phyloP scores from a whole-genome alignment of 176 grass and related monocot genomes.

The Stipa capillata region DNA sequence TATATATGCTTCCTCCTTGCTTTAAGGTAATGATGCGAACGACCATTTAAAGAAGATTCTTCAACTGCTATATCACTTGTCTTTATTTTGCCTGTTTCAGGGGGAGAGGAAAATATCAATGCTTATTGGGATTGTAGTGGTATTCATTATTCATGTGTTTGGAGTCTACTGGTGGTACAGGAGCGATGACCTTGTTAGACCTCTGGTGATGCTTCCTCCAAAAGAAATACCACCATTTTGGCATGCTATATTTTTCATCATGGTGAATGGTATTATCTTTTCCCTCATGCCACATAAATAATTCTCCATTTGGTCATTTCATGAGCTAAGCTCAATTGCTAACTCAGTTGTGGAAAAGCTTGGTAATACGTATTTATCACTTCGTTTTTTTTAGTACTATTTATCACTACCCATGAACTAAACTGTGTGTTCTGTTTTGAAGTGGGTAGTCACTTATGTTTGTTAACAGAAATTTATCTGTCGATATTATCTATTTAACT shows the following conservation, averaged over 20 bases:
- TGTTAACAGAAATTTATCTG: neutral
- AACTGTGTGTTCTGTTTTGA: neutral
- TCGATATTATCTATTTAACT: neutral
- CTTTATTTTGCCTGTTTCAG: conserved; percentile 27
- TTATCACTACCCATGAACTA: neutral
- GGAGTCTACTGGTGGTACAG: conserved; percentile 94
- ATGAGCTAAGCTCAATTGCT: neutral
- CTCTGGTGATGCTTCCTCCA: conserved; percentile 81
- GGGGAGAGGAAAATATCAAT: conserved; percentile 85
- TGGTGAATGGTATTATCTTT: conserved; percentile 77
- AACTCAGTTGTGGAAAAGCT: neutral
- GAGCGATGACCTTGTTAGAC: conserved; percentile 76
- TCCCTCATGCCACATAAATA: neutral
- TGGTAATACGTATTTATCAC: neutral
- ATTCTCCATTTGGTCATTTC: neutral
- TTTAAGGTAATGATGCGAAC: neutral
- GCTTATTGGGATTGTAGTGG: conserved; percentile 67
- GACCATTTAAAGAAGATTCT: neutral
- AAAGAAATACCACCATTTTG: conserved; percentile 99
- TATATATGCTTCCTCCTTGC: neutral
- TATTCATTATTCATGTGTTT: conserved; percentile 78
- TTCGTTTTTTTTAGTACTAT: no score
- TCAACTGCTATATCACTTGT: neutral
- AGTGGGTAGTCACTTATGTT: neutral
- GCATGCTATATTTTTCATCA: conserved; percentile 95